Evolutionary conservation across 1,139 yeast species (phyloP).

Genomic region (Yamadazyma atlantica): DNA sequence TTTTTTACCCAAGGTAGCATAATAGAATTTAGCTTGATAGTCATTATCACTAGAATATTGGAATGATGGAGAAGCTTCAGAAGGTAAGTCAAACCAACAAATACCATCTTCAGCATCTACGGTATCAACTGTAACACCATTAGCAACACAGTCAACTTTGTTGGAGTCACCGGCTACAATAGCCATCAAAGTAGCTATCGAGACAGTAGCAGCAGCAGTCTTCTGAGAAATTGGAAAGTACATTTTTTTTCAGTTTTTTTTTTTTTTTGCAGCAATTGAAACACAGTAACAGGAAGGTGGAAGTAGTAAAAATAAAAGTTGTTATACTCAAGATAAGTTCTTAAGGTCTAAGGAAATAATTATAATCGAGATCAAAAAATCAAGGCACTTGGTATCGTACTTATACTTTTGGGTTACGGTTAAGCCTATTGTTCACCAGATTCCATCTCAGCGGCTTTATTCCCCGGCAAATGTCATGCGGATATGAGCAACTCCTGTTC

Average conservation of each 20-base stretch:
- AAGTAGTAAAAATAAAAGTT: not conserved
- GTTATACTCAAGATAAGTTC: too few species aligned
- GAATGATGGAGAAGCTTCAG: constrained; percentile 5
- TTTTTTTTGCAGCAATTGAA: not conserved
- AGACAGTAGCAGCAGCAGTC: constrained; percentile 6
- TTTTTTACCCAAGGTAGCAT: constrained; percentile 8
- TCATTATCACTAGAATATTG: constrained; percentile 3
- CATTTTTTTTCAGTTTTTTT: constrained; percentile 1
- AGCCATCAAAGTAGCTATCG: constrained; percentile 7
- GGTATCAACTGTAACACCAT: constrained; percentile 7
- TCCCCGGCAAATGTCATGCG: too few species aligned
- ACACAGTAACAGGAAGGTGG: not conserved
- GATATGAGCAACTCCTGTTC: too few species aligned
- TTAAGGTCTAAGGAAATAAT: too few species aligned
- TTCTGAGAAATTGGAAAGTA: constrained; percentile 1
- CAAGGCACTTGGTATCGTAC: not conserved
- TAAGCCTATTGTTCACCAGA: too few species aligned
- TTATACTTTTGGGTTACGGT: not conserved
- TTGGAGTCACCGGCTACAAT: constrained; percentile 1
- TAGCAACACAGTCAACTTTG: constrained; percentile 8
- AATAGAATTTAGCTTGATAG: constrained; percentile 7
- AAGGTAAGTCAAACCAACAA: constrained; percentile 9
- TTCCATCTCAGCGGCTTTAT: too few species aligned
- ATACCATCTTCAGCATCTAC: constrained; percentile 7
- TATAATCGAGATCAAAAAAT: not conserved